Base-by-base conservation (phyloP, 257 asterid genomes). In the Przewalskia tangutica region DNA sequence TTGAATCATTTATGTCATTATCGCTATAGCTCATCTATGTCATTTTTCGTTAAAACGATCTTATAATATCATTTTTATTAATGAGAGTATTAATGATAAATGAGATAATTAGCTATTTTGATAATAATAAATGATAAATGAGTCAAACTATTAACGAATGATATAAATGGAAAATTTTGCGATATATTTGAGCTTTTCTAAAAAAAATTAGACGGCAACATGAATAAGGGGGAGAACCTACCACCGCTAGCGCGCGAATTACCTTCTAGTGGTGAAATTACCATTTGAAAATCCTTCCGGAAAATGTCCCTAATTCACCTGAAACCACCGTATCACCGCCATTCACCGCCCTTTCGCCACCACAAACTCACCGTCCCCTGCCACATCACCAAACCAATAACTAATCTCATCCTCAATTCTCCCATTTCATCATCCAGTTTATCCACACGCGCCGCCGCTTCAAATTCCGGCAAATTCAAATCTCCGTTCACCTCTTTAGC, bases 301-400 rank as follows among this genome's bases (percentile, higher is more conserved):
- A 27, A 75, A 79, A 88, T 90, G 90, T 86, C 88, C 10, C 84
- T 86, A 17, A 16, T 55, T 55, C 59, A 84, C 50, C 14, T 50
- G 63, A 88, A 81, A 58, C 87, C 85, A 13, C 81, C 88, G 64
- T 63, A 65, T 76, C 56, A 81, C 32, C 2, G 79, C 54, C 51
- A 85, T 59, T 23, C 77, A 36, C 73, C 68, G 38, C 66, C 88
- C 58, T 64, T 79, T 85, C 50, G 67, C 76, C 87, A 70, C 81
- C 89, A 56, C 58, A 87, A 76, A 9, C 71, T 62, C 88, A 59
- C 77, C 50, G 20, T 58, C 7, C 60, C 56, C 62, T 38, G 36
- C 62, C 80, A 34, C 11, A 2, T 7, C 42, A 23, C 34, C 34
- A 75, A 18, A 54, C 62, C 80, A 48, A 23, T 48, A 11, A 55